Evolutionary conservation across 352 stramenopile species (phyloP), one percentile per base, ranked within the genome.

Genomic region (Pythium monospermum): DNA sequence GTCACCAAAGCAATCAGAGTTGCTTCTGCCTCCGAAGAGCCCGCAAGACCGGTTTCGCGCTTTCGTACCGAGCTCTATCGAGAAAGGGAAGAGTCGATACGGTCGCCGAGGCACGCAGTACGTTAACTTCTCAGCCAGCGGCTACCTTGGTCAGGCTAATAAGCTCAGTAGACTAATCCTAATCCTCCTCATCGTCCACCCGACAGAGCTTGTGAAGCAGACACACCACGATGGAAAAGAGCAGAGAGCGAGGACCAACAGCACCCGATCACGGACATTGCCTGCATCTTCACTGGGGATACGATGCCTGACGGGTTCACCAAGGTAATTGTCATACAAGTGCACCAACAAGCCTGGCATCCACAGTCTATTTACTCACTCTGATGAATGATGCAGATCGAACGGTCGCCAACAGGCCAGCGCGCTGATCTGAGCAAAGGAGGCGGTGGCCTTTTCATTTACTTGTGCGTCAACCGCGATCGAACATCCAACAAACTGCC

Each of bases 341-440:
- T 13, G 30, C 30, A 35, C 30, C 30, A 35, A 40, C 35, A 35
- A 35, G 15, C 15, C 30, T 15, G 8, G 30, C 30, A 35, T 15
- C 15, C 8, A 40, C 35, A 40, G 5, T 39, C 7, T 46, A 10
- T 33, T 3, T 47, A 26, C 7, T 41, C 21, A n/a, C n/a, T n/a
- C n/a, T n/a, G n/a, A n/a, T n/a, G n/a, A n/a, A n/a, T n/a, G n/a
- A n/a, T 42, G 30, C 30, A 94, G 83, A 66, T 94, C 47, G 81
- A 91, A 38, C 71, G 77, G 41, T 88, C 83, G 16, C 71, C 78
- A 19, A 86, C 63, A 47, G 83, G 83, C 0, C 68, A 86, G 19
- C 76, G 82, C 16, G 81, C 83, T 4, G 83, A 94, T 58, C 51
- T 94, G 6, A 92, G 87, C 63, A 89, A 87, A 60, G 79, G 83